These are phyloP conservation scores for Rhizopus microsporus DNA, from an alignment of 371 early-diverging fungal species.

Conservation along the genomic window DNA sequence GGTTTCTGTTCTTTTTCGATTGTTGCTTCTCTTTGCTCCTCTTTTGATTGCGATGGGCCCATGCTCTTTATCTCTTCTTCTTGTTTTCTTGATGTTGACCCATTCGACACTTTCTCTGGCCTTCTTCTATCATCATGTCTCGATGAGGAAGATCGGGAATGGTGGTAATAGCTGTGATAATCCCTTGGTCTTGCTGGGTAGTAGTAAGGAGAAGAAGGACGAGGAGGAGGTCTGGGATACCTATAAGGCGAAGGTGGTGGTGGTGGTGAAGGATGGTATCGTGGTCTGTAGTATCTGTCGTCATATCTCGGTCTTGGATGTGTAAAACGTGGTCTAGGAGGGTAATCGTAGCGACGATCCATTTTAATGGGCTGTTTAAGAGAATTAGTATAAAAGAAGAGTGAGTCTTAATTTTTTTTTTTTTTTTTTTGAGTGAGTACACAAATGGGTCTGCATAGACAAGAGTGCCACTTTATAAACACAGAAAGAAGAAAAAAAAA, in stretches of 20 bases:
- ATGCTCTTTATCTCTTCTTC: neutral
- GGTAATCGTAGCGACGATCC: constrained; percentile 14
- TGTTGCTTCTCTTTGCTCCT: neutral
- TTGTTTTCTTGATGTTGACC: neutral
- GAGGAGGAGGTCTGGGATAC: neutral
- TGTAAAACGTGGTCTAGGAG: constrained; percentile 4
- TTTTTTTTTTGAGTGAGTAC: neutral
- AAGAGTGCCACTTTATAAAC: too few species aligned
- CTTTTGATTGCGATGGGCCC: too few species aligned
- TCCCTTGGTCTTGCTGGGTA: neutral
- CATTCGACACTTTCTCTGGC: neutral
- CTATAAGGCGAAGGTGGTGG: neutral
- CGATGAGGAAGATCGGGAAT: neutral
- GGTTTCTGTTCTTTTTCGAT: constrained; percentile 2
- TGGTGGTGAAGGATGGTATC: constrained; percentile 7
- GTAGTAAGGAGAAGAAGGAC: neutral
- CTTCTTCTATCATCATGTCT: neutral
- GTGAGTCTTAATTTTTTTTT: neutral
- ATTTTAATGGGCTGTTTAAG: neutral
- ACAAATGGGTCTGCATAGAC: neutral
- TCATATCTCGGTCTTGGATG: neutral
- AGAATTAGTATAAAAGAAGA: neutral
- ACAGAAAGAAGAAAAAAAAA: too few species aligned
- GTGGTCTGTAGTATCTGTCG: constrained; percentile 9
- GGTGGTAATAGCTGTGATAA: neutral